Evolutionary conservation across 352 stramenopile genomes (phyloP).

Genomic region (Peronospora destructor): DNA sequence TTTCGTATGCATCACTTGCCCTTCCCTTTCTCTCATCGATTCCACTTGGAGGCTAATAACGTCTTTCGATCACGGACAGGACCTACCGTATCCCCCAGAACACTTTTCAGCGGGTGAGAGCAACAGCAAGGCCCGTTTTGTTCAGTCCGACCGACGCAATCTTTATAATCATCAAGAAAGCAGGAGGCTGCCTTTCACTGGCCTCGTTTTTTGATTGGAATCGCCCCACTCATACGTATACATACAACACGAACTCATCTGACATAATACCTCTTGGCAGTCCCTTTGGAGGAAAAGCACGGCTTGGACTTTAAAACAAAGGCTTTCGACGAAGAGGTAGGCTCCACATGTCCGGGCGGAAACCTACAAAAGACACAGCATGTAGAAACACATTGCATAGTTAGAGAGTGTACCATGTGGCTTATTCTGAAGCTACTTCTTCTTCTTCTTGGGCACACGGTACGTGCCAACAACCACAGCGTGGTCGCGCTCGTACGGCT

Average conservation of each 20-base stretch:
- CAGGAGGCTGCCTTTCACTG: conserved; percentile 16
- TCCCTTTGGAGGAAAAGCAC: conserved; percentile 16
- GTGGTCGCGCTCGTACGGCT: conserved; percentile 99
- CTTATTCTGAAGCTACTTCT: conserved; percentile 48
- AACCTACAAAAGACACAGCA: conserved; percentile 29
- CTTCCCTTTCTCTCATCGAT: conserved; percentile 59
- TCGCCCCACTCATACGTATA: conserved; percentile 25
- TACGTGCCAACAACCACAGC: conserved; percentile 97
- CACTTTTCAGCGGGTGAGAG: conserved; percentile 71
- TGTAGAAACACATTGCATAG: conserved; percentile 35
- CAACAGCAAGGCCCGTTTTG: conserved; percentile 37
- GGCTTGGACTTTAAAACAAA: conserved; percentile 17
- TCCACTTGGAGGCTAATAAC: conserved; percentile 49
- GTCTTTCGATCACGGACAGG: conserved; percentile 72
- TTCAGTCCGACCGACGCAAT: conserved; percentile 85
- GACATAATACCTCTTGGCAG: conserved; percentile 1
- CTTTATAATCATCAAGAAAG: conserved; percentile 79
- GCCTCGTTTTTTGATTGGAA: conserved; percentile 25
- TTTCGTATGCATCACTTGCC: conserved; percentile 13
- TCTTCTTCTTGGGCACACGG: conserved; percentile 91
- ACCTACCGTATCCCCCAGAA: conserved; percentile 20
- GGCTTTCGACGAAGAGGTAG: conserved; percentile 16
- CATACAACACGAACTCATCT: conserved; percentile 13
- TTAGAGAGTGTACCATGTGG: conserved; percentile 27
- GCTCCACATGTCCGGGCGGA: conserved; percentile 26